Evolutionary conservation across 2,329 filamentous ascomycete species (phyloP), one percentile per base, ranked within the genome.

Genomic region (Phyllosticta ampelicida): DNA sequence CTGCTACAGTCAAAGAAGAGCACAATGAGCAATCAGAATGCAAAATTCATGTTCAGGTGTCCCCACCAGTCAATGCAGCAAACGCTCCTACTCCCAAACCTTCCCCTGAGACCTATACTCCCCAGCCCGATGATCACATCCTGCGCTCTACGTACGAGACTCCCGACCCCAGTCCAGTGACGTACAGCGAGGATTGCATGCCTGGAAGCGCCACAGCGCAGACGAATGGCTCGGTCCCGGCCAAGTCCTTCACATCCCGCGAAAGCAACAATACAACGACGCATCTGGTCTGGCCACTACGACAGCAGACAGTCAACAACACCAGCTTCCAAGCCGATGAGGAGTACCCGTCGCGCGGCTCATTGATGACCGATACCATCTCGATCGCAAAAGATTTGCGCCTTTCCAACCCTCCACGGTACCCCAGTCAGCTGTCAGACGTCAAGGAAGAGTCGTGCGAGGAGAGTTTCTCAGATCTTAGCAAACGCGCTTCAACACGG

Each of bases 381-480:
- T 44, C 36, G 16, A 44, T 44, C 6, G 57, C 67, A 13, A 71
- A 70, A 16, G 66, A 70, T 57, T 59, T 72, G 30, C 67, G 67
- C 55, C 56, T 70, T 26, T 67, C 67, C 10, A 55, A 51, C n/a
- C 56, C 61, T 20, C 70, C 61, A 10, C 70, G 63, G 54, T 72
- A 75, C 61, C 63, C 71, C 10, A 65, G 65, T 29, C 65, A 73
- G 64, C 69, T 78, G 16, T 72, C 75, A 11, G 74, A 74, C 51
- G 64, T 78, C 29, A 78, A 77, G 58, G 76, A 78, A 62, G 76
- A 78, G 60, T 76, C 75, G 18, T 69, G 75, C 51, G 75, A 78
- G 55, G 75, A 76, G 20, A 55, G 53, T n/a, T 52, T 30, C 16
- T 53, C 49, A 21, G 57, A 59, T 13, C 53, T 59, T 5, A 58